Evolutionary conservation across 768 basidiomycete genomes (phyloP), one percentile per base, ranked within the genome.

Genomic region (Antrodiella citrinella): DNA sequence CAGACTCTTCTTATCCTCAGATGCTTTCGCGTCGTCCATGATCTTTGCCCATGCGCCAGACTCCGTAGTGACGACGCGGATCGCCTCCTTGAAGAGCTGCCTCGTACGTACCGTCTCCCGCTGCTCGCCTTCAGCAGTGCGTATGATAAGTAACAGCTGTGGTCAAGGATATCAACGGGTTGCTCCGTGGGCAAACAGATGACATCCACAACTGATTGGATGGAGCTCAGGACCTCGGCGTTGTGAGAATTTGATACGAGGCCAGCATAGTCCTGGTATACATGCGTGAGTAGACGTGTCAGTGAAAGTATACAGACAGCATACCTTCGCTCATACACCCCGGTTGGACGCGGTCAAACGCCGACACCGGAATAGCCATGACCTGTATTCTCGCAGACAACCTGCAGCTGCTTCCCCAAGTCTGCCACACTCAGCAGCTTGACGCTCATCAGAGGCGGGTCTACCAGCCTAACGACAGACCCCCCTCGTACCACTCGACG

Each of bases 11-110:
- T 72, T 71, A 54, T 75, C 72, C 45, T 72, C 73, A 12, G 58
- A 60, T 38, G 72, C 69, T 9, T 48, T 57, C 2, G 64, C 58
- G 51, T 82, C 76, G 55, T 84, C 76, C 88, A 92, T 92, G 51
- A 79, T 81, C 45, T 59, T 63, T 15, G 80, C 82, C 76, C 86
- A 97, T 11, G 74, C 77, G 59, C 89, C 87, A 25, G 81, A 78
- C 66, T 94, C 86, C 43, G 69, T 71, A 10, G 80, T 84, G 12
- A 91, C 84, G 45, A 91, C 84, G 4, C 94, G 75, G 51, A 97
- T 91, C n/a, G 90, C 84, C 69, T 97, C 94, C 61, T 92, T 88
- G 67, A 77, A 76, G 67, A 87, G 96, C 63, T 77, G 80, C 25
- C 94, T 76, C n/a, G 91, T 93, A 53, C 88, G 84, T 25, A 92